Base-by-base conservation (phyloP, 2,329 filamentous ascomycete species). In the Rhytidhysteron rufulum region DNA sequence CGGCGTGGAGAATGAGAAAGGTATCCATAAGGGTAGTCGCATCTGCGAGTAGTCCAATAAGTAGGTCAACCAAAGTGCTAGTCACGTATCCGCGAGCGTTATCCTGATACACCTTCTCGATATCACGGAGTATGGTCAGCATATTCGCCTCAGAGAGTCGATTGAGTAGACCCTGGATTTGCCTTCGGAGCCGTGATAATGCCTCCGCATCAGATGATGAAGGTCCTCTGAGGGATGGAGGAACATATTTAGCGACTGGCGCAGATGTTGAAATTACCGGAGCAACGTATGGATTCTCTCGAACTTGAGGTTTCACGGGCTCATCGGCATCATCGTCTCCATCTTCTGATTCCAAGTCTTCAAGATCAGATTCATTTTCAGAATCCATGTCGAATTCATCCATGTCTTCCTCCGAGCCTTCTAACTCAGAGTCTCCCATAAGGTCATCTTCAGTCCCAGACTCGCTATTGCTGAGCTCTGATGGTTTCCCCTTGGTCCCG, bases 71-170 rank as follows among this genome's bases (percentile, higher is more conserved):
- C 2, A 97, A 71, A 0, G 82, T 84, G 1, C 86, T 83, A 1
- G 88, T 95, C 33, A 96, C 88, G 55, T 90, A 82, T 46, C 93
- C 88, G n/a, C 93, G 82, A 1, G 93, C 83, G 51, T 95, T 82
- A 31, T 83, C 82, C 40, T 83, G 79, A 60, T 97, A 98, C 1
- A 97, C 71, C 45, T 83, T 81, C 58, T 95, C 88, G 22, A 95
- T 75, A 15, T 94, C 86, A 31, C 79, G 78, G 3, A 96, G 70
- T 39, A 97, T 95, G 2, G 87, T 85, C 5, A 95, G 66, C 47
- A 98, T 74, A 53, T 93, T 97, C 27, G 88, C 82, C 59, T 97
- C 91, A 0, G 93, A 96, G 22, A 98, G 74, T 58, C 91, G 85
- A 65, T 98, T 98, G 58, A 98, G 77, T 15, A 93, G 76, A 58